phyloP scores from a whole-genome alignment of 2,329 filamentous ascomycete genomes.

The Fusarium camptoceras region DNA sequence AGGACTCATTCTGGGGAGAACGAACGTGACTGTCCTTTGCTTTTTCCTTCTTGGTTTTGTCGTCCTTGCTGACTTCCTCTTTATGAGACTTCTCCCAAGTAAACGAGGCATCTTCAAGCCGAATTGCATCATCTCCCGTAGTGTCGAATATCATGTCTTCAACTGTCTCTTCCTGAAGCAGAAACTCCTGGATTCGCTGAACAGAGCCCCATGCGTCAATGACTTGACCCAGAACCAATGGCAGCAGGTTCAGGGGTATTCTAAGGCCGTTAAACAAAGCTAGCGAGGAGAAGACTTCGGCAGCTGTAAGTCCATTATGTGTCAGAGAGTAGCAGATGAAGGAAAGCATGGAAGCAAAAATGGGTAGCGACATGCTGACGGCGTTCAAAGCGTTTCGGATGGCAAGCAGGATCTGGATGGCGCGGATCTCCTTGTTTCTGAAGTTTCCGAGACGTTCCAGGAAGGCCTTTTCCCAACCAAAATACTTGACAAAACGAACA shows the following conservation, averaged over 20 bases:
- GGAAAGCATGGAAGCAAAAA: conserved; percentile 94
- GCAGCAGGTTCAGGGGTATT: conserved; percentile 89
- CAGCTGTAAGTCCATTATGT: conserved; percentile 76
- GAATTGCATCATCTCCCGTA: conserved; percentile 75
- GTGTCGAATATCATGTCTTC: conserved; percentile 72
- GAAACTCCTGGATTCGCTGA: conserved; percentile 86
- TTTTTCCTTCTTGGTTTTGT: conserved; percentile 61
- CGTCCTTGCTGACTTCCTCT: conserved; percentile 60
- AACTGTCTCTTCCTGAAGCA: conserved; percentile 85
- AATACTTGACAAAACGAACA: conserved; percentile 95
- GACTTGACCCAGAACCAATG: conserved; percentile 87
- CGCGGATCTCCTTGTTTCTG: conserved; percentile 79
- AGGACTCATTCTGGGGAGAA: conserved; percentile 50
- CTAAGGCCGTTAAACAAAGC: conserved; percentile 93
- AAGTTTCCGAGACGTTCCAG: conserved; percentile 80
- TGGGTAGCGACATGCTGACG: conserved; percentile 85
- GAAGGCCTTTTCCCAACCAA: conserved; percentile 94
- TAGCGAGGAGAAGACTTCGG: conserved; percentile 91
- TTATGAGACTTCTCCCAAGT: conserved; percentile 83
- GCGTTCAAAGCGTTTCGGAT: conserved; percentile 89
- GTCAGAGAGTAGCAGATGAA: conserved; percentile 85
- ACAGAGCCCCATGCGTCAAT: conserved; percentile 91
- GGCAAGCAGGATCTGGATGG: conserved; percentile 85
- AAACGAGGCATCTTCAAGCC: conserved; percentile 79
- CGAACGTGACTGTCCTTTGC: conserved; percentile 15